Base-by-base conservation (phyloP, 2,329 filamentous ascomycete species). In the Dothideomycetes sp. region DNA sequence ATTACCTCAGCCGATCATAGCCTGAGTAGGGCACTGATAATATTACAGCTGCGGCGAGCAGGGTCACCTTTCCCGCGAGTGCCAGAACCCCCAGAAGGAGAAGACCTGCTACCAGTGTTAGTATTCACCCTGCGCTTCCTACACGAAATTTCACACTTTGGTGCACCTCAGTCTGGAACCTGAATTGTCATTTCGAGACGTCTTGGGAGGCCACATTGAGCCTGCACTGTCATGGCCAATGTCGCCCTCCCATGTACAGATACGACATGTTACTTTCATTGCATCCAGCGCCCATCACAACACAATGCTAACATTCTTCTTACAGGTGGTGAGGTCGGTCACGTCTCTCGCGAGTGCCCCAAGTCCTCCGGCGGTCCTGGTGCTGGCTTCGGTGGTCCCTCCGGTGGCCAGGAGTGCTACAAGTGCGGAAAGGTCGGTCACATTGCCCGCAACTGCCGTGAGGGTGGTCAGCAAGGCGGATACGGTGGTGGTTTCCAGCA, bases 391-490 rank as follows among this genome's bases (percentile, higher is more conserved):
- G 58, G 57, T 37, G 52, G 51, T 38, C 49, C 47, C 31, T 54
- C 55, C 36, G 57, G 60, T 43, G 65, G 69, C 47, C 64, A 66
- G 55, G 71, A 53, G 66, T 94, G 87, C 79, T 95, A 95, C 79
- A 95, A 95, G 81, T 98, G 91, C 68, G 88, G 88, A 48, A 84
- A 94, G 72, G 75, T 87, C 51, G 91, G 91, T 45, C 91, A 96
- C 75, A 95, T 96, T 63, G 89, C 91, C 53, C 86, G 84, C 55
- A 87, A 87, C 75, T 91, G 84, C 77, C 71, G 75, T 56, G 77
- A 84, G 67, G 73, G 73, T 44, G 72, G 72, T 44, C 63, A 65
- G 40, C 56, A 56, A 45, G 55, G 57, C 47, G 62, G 64, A 34
- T 65, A 65, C 45, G 64, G 66, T 40, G 56, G 60, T 49, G 36